A percentile compares a stretch with the other conserved stretches of the same genome.
Conservation (phyloP, 106 monocot species). For the Apostasia shenzhenica region DNA sequence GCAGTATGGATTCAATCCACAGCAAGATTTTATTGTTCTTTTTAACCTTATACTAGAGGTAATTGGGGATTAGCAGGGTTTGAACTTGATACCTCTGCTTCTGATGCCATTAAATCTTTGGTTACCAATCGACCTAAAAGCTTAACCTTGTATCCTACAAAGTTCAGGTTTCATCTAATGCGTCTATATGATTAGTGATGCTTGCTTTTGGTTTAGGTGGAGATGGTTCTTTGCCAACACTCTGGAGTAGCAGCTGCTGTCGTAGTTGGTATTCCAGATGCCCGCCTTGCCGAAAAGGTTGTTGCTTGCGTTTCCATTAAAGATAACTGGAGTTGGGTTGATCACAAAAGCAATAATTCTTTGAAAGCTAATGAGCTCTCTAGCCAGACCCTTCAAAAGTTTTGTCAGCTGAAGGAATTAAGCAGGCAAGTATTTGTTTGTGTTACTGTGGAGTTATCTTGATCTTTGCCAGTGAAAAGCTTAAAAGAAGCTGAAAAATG, state of each 20-base stretch:
- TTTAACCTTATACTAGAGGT: too few relatives aligned
- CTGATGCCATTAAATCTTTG: too few relatives aligned
- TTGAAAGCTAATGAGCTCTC: conserved; percentile 35
- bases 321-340: conserved; percentile 66
- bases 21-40: too few relatives aligned
- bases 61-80: too few relatives aligned
- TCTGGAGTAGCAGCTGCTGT: conserved; percentile 40
- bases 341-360: conserved; percentile 7
- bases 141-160: too few relatives aligned
- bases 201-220: conserved; percentile 47
- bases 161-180: neutral
- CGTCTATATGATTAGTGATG: neutral
- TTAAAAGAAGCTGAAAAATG: too few relatives aligned
- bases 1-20: too few relatives aligned
- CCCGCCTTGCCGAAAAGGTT: conserved; percentile 56
- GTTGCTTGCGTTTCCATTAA: conserved; percentile 63
- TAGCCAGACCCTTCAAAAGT: conserved; percentile 28
- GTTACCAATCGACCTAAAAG: too few relatives aligned
- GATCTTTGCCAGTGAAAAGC: too few relatives aligned
- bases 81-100: too few relatives aligned
- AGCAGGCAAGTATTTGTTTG: conserved; percentile 39
- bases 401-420: conserved; percentile 50
- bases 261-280: conserved; percentile 73
- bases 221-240: conserved; percentile 56
- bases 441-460: too few relatives aligned